Base-by-base conservation (phyloP, 2,329 filamentous ascomycete genomes). In the Calycina herbarum region DNA sequence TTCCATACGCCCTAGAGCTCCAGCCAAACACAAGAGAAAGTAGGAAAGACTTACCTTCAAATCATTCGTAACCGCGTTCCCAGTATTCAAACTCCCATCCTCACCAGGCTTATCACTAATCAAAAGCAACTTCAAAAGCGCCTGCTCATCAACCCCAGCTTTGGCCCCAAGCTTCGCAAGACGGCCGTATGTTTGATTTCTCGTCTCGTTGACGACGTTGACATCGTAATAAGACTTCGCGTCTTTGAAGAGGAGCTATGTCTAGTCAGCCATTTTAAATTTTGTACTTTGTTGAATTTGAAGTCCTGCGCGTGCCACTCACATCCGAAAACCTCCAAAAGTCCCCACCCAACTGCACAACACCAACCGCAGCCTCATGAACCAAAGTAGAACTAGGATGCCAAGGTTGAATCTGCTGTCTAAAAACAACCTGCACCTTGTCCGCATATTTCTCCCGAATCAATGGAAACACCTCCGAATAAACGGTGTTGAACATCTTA, bases 371-470 rank as follows among this genome's bases (percentile, higher is more conserved):
- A 38, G 93, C 91, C 83, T 98, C 94, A 81, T 94, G 92, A 64
- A 86, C 83, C 11, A 93, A 83, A 6, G 90, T 93, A 51, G 88
- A 93, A 24, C 90, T 93, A 1, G 94, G 94, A 79, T 98, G 94
- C 94, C 94, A 97, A 15, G 93, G 93, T 81, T 97, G 93, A 74
- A 97, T 87, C 77, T 97, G 93, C 77, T 94, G 94, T 60, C 94
- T 90, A 82, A 97, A 92, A 74, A 98, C 86, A 72, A 96, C 82
- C 72, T 91, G 84, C 2, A 97, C 80, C 67, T 83, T 83, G 66
- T 67, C 68, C 29, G 80, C 72, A 69, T 90, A 88, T 73, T 88
- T 87, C 60, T 82, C 73, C 67, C 83, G 82, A 71, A 96, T 82
- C 59, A 86, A 77, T 0, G 91, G 89, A 66, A 86, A 81, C 66